Percentiles rank a stretch among this genome's conserved stretches.
Conservation (phyloP, 1,139 yeast genomes). For the Suhomyces bolitotheri region DNA sequence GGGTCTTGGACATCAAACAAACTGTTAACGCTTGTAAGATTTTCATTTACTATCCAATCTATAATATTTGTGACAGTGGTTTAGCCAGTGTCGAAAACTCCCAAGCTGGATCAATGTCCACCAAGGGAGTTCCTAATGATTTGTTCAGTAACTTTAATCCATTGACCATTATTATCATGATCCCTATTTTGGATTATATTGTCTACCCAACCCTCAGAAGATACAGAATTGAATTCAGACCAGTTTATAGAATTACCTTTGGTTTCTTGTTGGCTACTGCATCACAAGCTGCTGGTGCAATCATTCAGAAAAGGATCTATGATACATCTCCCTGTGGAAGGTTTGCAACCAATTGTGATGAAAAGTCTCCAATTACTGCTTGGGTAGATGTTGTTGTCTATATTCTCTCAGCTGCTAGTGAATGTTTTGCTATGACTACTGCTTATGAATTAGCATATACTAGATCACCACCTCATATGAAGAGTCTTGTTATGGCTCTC, state of each 20-base stretch:
- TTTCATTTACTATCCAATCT: constrained; percentile 62
- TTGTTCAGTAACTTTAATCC: constrained; percentile 69
- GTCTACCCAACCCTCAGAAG: constrained; percentile 62
- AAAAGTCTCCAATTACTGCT: constrained; percentile 52
- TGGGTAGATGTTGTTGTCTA: constrained; percentile 56
- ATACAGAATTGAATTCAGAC: constrained; percentile 38
- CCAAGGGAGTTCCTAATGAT: constrained; percentile 72
- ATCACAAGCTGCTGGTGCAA: constrained; percentile 44
- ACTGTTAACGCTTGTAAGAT: constrained; percentile 62
- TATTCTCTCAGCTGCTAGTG: constrained; percentile 61
- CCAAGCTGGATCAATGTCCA: constrained; percentile 66
- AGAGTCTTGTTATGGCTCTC: constrained; percentile 66
- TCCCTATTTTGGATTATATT: constrained; percentile 60
- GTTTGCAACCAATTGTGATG: constrained; percentile 48
- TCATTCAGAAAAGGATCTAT: constrained; percentile 38
- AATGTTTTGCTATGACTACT: constrained; percentile 67
- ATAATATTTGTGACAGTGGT: constrained; percentile 66
- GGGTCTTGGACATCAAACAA: constrained; percentile 60
- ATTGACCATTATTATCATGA: constrained; percentile 60
- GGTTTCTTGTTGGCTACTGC: constrained; percentile 39
- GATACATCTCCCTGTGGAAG: constrained; percentile 42
- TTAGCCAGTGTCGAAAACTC: constrained; percentile 62
- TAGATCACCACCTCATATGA: constrained; percentile 66
- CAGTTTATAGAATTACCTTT: constrained; percentile 36
- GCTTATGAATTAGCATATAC: constrained; percentile 73